phyloP scores from a whole-genome alignment of 2,329 filamentous ascomycete species.

The Arthroderma uncinatum region DNA sequence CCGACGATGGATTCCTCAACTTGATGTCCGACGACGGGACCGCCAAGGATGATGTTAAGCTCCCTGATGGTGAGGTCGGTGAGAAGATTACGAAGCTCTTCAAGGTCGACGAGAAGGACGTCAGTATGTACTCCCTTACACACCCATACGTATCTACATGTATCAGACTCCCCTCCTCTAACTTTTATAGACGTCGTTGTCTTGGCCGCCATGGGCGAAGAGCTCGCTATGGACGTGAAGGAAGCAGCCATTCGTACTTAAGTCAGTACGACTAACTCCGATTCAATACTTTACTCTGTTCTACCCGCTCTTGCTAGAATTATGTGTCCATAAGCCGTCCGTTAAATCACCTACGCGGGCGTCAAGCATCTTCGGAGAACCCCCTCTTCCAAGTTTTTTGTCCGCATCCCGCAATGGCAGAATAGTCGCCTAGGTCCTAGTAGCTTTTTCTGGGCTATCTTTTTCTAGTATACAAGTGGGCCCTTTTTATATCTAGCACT shows the following conservation, averaged over 20 bases:
- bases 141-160: not conserved
- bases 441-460: not conserved
- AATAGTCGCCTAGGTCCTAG: not conserved
- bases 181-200: constrained; percentile 66
- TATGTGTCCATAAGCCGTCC: not conserved
- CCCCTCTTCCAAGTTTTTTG: not conserved
- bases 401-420: not conserved
- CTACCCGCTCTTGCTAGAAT: constrained; percentile 5
- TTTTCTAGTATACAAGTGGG: constrained; percentile 1
- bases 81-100: constrained; percentile 77
- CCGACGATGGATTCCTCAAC: constrained; percentile 86
- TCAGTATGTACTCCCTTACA: constrained; percentile 54
- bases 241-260: constrained; percentile 55
- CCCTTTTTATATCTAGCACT: constrained; percentile 1
- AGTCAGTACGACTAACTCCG: not conserved
- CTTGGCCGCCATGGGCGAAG: constrained; percentile 92
- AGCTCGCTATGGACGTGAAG: constrained; percentile 85
- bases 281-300: not conserved
- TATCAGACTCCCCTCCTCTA: constrained; percentile 11
- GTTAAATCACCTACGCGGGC: not conserved
- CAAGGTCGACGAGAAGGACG: constrained; percentile 75
- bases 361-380: not conserved
- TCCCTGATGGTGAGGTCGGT: constrained; percentile 81
- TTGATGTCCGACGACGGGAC: constrained; percentile 79
- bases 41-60: constrained; percentile 89